Conservation (phyloP, 768 basidiomycete genomes). For the Holtermanniella nyarrowii region DNA sequence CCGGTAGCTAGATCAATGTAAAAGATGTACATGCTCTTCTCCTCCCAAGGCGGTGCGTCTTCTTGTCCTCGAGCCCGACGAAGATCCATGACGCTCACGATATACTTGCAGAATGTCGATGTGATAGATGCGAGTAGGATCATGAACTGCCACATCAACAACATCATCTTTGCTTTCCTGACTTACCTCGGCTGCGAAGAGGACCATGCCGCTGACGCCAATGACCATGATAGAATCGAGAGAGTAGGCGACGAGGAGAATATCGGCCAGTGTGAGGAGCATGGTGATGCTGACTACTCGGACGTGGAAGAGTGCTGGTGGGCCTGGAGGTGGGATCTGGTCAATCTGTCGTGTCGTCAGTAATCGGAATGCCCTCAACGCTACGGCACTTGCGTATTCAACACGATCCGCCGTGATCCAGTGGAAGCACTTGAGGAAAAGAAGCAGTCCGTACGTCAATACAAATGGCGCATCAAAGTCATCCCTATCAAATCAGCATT, state of each 20-base stretch:
- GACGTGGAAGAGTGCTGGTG: constrained; percentile 70
- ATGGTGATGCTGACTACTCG: constrained; percentile 65
- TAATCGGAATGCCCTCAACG: background rate
- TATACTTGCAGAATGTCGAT: constrained; percentile 58
- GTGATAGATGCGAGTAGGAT: constrained; percentile 25
- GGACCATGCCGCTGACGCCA: constrained; percentile 71
- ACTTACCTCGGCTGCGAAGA: constrained; percentile 86
- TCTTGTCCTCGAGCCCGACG: constrained; percentile 51
- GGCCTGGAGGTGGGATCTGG: constrained; percentile 79
- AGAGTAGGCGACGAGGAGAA: constrained; percentile 55
- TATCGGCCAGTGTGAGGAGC: constrained; percentile 64
- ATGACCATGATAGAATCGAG: constrained; percentile 57
- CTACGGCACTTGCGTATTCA: constrained; percentile 63
- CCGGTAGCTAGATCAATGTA: constrained; percentile 88
- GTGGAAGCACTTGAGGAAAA: constrained; percentile 95
- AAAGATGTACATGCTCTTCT: constrained; percentile 94
- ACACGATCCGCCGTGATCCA: constrained; percentile 93
- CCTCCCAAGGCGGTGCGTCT: constrained; percentile 72
- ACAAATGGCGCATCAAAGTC: constrained; percentile 51
- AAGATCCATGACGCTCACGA: constrained; percentile 69
- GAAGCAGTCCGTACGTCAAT: constrained; percentile 84
- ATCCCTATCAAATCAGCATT: constrained; percentile 17
- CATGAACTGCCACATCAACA: constrained; percentile 12
- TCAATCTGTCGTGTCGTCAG: constrained; percentile 70
- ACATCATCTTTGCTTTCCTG: background rate